Conservation (phyloP, 805 yeast genomes). For the Candida michaelii region DNA sequence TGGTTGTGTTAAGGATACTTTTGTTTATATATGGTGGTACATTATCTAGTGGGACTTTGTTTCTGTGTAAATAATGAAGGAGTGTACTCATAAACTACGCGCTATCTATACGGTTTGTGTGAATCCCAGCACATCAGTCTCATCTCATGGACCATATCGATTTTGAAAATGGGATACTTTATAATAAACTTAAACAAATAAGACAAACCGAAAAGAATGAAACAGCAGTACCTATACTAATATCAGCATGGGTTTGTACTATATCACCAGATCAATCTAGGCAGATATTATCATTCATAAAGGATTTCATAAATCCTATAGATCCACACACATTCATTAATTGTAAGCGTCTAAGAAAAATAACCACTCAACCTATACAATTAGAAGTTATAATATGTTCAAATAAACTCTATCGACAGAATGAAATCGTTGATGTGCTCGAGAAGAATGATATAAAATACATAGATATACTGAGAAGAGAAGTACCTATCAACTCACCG, state of each 20-base stretch:
- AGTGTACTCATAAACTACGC: background rate
- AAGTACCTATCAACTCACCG: constrained; percentile 66
- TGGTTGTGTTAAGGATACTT: background rate
- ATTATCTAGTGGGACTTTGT: background rate
- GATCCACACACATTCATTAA: constrained; percentile 36
- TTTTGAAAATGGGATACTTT: constrained; percentile 44
- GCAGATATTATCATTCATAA: constrained; percentile 24
- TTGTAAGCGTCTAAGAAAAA: constrained; percentile 56
- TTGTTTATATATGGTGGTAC: background rate
- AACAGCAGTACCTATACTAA: constrained; percentile 26
- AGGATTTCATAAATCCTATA: constrained; percentile 24
- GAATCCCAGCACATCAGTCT: background rate
- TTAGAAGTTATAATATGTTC: constrained; percentile 52
- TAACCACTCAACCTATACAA: constrained; percentile 7
- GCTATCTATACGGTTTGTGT: too few species aligned
- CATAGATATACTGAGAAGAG: constrained; percentile 15
- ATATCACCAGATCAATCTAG: constrained; percentile 39
- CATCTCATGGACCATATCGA: constrained; percentile 39
- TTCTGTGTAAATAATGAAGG: background rate
- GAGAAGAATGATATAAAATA: constrained; percentile 3
- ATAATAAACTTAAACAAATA: constrained; percentile 47
- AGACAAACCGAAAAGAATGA: constrained; percentile 23
- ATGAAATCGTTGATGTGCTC: constrained; percentile 15
- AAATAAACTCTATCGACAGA: constrained; percentile 26
- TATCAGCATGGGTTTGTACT: constrained; percentile 49